Evolutionary conservation across 495 filamentous ascomycete genomes (phyloP), one percentile per base, ranked within the genome.

Genomic region (Aspergillus funiculosus): DNA sequence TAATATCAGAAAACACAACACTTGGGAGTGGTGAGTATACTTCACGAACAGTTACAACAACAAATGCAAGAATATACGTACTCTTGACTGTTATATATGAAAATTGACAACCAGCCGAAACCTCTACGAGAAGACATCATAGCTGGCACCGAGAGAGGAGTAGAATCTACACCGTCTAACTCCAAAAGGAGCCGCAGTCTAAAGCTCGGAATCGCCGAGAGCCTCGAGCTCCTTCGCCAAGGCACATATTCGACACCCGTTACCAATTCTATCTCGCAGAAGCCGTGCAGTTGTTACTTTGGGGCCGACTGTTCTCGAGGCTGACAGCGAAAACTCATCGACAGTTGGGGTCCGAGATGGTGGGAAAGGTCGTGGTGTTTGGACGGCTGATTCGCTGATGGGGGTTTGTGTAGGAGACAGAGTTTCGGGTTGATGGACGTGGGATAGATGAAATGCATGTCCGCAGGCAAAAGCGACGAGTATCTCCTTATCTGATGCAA

Each of bases 401-500:
- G 67, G 68, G 0, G 38, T 52, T 10, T 27, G 20, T 25, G 48
- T 35, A 5, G 40, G 24, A 8, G 41, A 17, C 8, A 65, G 62
- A 1, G 69, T 65, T 5, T 65, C 53, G 8, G 69, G 66, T 42
- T 78, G 36, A 32, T 73, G 75, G 10, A 98, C 66, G 56, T 94
- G 92, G 6, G 80, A 74, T 5, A 96, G 71, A 53, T 98, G 92
- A 65, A 90, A 98, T 22, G 90, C 77, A 56, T 98, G 90, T 1
- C 86, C 83, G 62, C 92, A 98, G 4, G 86, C 85, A 51, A 96
- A 98, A 22, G 86, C 89, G 6, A 97, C 76, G 6, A 98, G 78
- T 6, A 87, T 86, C 50, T 91, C 81, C 39, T 66, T 73, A 56
- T 90, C 86, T 77, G 56, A 22, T 8, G n/a, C n/a, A n/a, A n/a